These are phyloP conservation scores for Cladochytrium replicatum DNA, from an alignment of 192 early-diverging fungal species.

Conservation along the genomic window DNA sequence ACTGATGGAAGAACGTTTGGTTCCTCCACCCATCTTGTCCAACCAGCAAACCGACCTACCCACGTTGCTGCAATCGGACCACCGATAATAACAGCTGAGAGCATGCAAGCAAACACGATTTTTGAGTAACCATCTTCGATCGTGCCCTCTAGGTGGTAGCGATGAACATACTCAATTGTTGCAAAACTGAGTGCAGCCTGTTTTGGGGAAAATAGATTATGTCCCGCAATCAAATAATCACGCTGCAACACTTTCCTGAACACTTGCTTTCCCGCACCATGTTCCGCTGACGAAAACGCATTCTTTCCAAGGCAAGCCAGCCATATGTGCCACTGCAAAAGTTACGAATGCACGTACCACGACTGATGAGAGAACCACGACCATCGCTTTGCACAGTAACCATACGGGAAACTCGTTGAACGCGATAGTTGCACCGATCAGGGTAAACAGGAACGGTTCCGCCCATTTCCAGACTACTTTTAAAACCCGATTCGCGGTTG, in stretches of 20 bases:
- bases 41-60: too few species aligned
- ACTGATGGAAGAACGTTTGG: too few species aligned
- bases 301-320: neutral
- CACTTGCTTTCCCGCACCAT: neutral
- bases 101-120: too few species aligned
- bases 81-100: too few species aligned
- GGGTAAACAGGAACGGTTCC: conserved; percentile 28
- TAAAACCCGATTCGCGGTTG: conserved; percentile 16
- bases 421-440: conserved; percentile 29
- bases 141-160: too few species aligned
- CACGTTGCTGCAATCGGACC: too few species aligned
- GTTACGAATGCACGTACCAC: conserved; percentile 2
- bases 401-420: conserved; percentile 14
- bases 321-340: neutral
- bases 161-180: too few species aligned
- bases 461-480: conserved; percentile 24
- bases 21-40: too few species aligned
- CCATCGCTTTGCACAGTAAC: conserved; percentile 4
- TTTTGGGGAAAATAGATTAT: too few species aligned
- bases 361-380: conserved; percentile 15
- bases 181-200: too few species aligned
- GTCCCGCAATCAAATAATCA: too few species aligned
- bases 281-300: neutral
- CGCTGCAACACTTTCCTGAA: conserved; percentile 8
- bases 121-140: too few species aligned